Evolutionary conservation across 495 filamentous ascomycete genomes (phyloP), one percentile per base, ranked within the genome.

Genomic region (Friedmanniomyces endolithicus): DNA sequence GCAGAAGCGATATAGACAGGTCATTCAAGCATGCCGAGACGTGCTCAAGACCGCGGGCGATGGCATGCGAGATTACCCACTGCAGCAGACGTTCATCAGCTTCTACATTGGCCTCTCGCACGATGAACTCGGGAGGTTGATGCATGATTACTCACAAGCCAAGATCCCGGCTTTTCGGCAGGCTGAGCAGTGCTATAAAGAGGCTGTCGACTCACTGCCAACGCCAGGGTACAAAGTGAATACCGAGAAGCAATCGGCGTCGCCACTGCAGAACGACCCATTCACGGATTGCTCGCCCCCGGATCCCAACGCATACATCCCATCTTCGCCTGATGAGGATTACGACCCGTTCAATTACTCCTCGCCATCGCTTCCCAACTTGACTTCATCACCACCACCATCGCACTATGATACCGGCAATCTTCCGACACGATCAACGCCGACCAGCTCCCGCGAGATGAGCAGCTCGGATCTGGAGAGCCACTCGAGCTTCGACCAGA

Each of bases 401-500:
- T n/a, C 1, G 11, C 44, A 47, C 25, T 20, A 11, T 9, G 37
- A 41, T 40, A 34, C 19, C 2, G 33, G 48, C 41, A 29, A 25
- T 19, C 43, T 55, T n/a, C 52, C 50, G 2, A 9, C 37, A 14
- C 44, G 35, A n/a, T 55, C 52, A 11, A 45, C 57, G 11, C 52
- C 20, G 24, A 17, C 29, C 23, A 24, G 11, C 11, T 58, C 49
- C 6, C 52, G 44, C 4, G 52, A 47, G 16, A 23, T 20, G 2
- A 59, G 39, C 19, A 33, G 20, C 14, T 60, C 53, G 9, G 54
- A 57, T 22, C 43, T 61, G n/a, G 58, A 53, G 19, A 57, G 48
- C 48, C 39, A 61, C 34, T 35, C 37, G 8, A 61, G 58, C 54
- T 57, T 57, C 53, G 47, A 57, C 50, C 35, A 61, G 23, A 61